Base-by-base conservation (phyloP, 2,329 filamentous ascomycete genomes). In the Aureobasidium sp. region DNA sequence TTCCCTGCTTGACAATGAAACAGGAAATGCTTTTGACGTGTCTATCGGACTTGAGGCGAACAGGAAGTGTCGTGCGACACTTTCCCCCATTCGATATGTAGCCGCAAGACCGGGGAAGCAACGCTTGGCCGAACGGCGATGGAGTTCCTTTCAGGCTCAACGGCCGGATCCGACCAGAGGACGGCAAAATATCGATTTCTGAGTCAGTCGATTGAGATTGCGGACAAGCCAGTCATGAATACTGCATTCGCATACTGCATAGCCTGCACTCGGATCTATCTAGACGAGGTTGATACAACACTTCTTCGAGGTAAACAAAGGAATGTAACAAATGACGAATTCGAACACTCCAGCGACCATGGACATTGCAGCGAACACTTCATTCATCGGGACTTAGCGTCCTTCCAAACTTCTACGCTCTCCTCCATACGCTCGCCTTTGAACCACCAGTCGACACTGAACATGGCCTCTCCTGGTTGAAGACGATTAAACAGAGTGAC, bases 71-170 rank as follows among this genome's bases (percentile, higher is more conserved):
- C 53, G 53, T 36, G 53, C 53, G 53, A 57, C 53, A 57, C 41
- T 9, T 57, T 57, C 6, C 53, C 53, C 39, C 13, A 57, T 57
- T 57, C 53, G 29, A 57, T 43, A 20, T 10, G 13, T 20, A 55
- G 17, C 53, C 53, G 53, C 53, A 57, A 34, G 41, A 12, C 53
- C 41, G 53, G 53, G 27, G 41, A 57, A 44, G 32, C 27, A 56
- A 44, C 52, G 52, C 52, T 56, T 56, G 53, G 53, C 41, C 41
- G 27, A 24, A 34, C 29, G 53, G 53, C 53, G 53, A 57, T 34
- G 51, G 37, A 43, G 39, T 26, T 17, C 44, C 37, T 55, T 32
- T 43, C 52, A 13, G 37, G 26, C n/a, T 17, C 41, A 57, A 57
- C 53, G 53, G 53, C 53, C 53, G 53, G 53, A 10, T 26, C 53